Evolutionary conservation across 805 yeast species (phyloP).

Genomic region (Huiozyma sinensis): DNA sequence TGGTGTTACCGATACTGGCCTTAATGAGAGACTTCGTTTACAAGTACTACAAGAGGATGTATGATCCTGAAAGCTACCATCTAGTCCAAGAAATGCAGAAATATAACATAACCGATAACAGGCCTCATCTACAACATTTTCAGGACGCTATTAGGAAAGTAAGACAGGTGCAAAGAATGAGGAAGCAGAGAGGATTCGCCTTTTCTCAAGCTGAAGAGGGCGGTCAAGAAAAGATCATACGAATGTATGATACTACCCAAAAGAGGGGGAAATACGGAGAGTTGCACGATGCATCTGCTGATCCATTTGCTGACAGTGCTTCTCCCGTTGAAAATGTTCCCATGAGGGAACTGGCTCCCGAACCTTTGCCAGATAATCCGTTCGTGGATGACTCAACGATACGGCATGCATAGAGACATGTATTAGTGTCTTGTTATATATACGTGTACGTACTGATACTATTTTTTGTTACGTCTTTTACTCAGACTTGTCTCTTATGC

Average conservation of each 20-base stretch:
- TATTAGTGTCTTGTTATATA: too few species aligned
- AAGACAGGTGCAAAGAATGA: slow-evolving; percentile 95
- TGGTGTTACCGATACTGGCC: slow-evolving; percentile 70
- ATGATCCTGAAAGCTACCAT: slow-evolving; percentile 86
- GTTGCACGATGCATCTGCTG: slow-evolving; percentile 33
- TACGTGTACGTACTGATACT: too few species aligned
- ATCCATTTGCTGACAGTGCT: slow-evolving; percentile 20
- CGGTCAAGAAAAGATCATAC: slow-evolving; percentile 80
- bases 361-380: slow-evolving; percentile 6
- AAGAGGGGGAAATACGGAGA: slow-evolving; percentile 68
- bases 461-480: too few species aligned
- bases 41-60: slow-evolving; percentile 90
- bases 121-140: slow-evolving; percentile 95
- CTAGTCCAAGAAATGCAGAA: slow-evolving; percentile 95
- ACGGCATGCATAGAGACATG: neutral
- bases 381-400: slow-evolving; percentile 4
- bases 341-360: neutral
- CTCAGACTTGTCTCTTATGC: slow-evolving; percentile 1
- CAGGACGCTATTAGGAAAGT: slow-evolving; percentile 95
- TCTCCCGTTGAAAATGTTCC: neutral
- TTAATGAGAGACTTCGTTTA: slow-evolving; percentile 80
- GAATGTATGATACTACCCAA: slow-evolving; percentile 92
- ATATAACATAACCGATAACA: slow-evolving; percentile 81
- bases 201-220: slow-evolving; percentile 87
- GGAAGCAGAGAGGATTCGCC: slow-evolving; percentile 97